Evolutionary conservation across 805 yeast genomes (phyloP).

Genomic region (Maudiozyma barnettii): DNA sequence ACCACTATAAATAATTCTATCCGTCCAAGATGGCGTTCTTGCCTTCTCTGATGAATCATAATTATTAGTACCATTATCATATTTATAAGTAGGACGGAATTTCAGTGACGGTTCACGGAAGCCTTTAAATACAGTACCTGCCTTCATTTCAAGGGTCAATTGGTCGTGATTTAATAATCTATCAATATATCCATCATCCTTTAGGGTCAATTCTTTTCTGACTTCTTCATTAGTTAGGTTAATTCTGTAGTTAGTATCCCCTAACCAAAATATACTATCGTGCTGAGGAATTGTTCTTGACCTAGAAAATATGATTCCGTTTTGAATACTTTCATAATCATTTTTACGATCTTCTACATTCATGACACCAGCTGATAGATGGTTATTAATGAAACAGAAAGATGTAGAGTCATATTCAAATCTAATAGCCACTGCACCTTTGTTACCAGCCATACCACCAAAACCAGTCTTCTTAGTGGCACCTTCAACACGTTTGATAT

Average conservation of each 20-base stretch:
- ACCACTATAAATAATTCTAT: constrained; percentile 67
- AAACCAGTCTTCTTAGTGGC: constrained; percentile 89
- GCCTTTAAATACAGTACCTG: constrained; percentile 62
- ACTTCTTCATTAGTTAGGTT: constrained; percentile 64
- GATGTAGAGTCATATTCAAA: constrained; percentile 73
- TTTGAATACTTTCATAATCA: constrained; percentile 68
- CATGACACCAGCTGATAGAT: constrained; percentile 83
- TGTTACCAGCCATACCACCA: constrained; percentile 95
- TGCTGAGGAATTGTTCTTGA: constrained; percentile 72
- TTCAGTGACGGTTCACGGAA: constrained; percentile 68
- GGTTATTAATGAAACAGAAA: constrained; percentile 81
- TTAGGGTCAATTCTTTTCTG: constrained; percentile 41
- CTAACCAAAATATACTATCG: constrained; percentile 86
- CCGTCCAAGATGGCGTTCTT: constrained; percentile 95
- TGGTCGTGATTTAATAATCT: constrained; percentile 67
- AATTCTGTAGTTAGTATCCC: constrained; percentile 86
- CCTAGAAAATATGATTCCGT: constrained; percentile 70
- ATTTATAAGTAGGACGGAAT: constrained; percentile 88
- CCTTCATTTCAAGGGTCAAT: constrained; percentile 60
- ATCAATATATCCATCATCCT: constrained; percentile 30
- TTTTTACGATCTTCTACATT: constrained; percentile 78
- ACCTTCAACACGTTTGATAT: constrained; percentile 83
- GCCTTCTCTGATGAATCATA: constrained; percentile 90
- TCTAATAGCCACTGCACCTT: constrained; percentile 91
- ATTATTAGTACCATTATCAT: constrained; percentile 67